Base-by-base conservation (phyloP, 441 rosid species). In the Manihot esculenta region DNA sequence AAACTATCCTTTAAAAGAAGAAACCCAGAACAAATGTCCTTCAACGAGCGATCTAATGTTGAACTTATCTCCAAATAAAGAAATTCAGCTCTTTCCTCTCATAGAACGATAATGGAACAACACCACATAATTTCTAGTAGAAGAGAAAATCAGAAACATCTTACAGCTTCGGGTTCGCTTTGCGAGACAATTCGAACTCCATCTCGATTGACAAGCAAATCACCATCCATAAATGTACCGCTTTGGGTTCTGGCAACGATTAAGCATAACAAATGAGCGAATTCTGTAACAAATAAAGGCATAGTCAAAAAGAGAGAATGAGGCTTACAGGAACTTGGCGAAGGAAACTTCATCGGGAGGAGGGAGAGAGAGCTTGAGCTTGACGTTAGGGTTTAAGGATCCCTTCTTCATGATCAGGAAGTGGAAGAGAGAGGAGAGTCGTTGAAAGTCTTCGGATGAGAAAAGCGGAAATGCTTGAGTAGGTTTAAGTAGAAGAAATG, bases 221-320 rank as follows among this genome's bases (percentile, higher is more conserved):
- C 99, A 67, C 97, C 99, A 45, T 84, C 95, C 80, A 83, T 81
- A 61, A 94, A 92, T 26, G 97, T 92, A 24, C 99, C 99, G 60
- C 97, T 92, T 68, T 79, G 84, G n/a, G 99, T 90, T 71, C 97
- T 94, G 78, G 13, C 20, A 47, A 1, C 24, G 68, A 72, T 5
- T n/a, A 21, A 62, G 17, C 68, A 53, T 61, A 33, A 12, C 61
- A 77, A 49, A 61, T 49, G 59, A 56, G 42, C 9, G 42, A 38
- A 38, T 38, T 38, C 42, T 38, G 7, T 5, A 38, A 38, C 51
- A 58, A 5, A 49, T 53, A 51, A 30, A 38, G 1, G 14, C 3
- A 51, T 49, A 35, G 8, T 33, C 12, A 47, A 5, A 42, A 78
- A 15, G 0, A 49, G 63, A 33, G 11, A 58, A 38, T 5, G 42